These are phyloP conservation scores for Rutstroemia sp. DNA, from an alignment of 2,329 filamentous ascomycete species.

Conservation along the genomic window DNA sequence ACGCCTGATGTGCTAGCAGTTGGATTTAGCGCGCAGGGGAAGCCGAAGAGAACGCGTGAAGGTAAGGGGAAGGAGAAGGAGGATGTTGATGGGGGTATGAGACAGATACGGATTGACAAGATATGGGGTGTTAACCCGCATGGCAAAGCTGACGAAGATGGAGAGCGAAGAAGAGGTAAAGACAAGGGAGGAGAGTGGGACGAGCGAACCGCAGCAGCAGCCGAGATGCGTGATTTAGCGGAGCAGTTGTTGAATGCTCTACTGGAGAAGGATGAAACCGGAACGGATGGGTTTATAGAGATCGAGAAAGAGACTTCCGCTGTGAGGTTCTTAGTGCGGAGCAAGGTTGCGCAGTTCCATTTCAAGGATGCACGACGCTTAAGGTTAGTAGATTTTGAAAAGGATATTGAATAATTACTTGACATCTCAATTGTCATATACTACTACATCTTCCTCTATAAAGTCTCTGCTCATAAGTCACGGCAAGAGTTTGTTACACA, in stretches of 20 bases:
- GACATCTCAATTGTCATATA: no score
- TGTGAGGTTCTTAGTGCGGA: slow-evolving; percentile 55
- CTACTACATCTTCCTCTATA: no score
- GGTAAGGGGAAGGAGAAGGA: slow-evolving; percentile 34
- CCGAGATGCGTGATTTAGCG: slow-evolving; percentile 53
- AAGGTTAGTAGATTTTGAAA: slow-evolving; percentile 56
- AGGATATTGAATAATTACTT: slow-evolving; percentile 32
- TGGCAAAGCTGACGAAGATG: slow-evolving; percentile 20
- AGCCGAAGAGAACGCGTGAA: slow-evolving; percentile 33
- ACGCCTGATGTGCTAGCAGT: slow-evolving; percentile 50
- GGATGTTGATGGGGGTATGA: slow-evolving; percentile 38
- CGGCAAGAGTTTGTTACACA: neutral
- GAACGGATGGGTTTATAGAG: slow-evolving; percentile 49
- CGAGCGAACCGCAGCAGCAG: slow-evolving; percentile 36
- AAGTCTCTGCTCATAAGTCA: no score
- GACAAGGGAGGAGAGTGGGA: slow-evolving; percentile 32
- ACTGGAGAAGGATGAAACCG: slow-evolving; percentile 46
- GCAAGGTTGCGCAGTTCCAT: slow-evolving; percentile 60
- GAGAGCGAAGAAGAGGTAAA: slow-evolving; percentile 24
- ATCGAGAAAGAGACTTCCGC: slow-evolving; percentile 55
- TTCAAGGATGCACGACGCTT: slow-evolving; percentile 53
- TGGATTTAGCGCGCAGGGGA: slow-evolving; percentile 54
- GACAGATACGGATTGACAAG: slow-evolving; percentile 55
- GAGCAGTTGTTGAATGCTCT: slow-evolving; percentile 54
- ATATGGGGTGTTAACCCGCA: slow-evolving; percentile 42